Conservation (phyloP, 1,284 basidiomycete genomes). For the Heterobasidion occidentale region DNA sequence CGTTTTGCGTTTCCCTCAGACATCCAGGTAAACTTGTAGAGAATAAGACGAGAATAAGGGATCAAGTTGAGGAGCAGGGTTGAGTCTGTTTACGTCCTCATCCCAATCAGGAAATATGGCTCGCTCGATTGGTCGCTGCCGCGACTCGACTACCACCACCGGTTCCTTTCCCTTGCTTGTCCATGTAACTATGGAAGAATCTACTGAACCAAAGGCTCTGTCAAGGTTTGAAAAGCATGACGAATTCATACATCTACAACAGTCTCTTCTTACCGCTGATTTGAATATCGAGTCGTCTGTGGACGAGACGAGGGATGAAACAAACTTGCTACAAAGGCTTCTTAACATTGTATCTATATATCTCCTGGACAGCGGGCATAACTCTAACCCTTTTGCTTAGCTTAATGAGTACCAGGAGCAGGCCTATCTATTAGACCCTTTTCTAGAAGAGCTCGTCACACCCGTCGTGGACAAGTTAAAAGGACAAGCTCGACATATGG, state of each 20-base stretch:
- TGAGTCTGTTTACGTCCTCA: too few relatives aligned
- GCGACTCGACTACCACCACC: too few relatives aligned
- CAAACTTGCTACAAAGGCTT: conserved; percentile 32
- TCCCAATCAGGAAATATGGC: too few relatives aligned
- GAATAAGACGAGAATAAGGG: too few relatives aligned
- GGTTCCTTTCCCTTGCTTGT: not conserved
- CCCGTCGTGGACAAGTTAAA: conserved; percentile 73
- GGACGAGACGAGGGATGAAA: conserved; percentile 42
- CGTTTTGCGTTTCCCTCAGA: not conserved
- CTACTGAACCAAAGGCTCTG: conserved; percentile 33
- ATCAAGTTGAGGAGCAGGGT: too few relatives aligned
- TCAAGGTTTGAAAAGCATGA: conserved; percentile 54
- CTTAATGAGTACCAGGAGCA: conserved; percentile 91
- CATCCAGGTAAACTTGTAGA: not conserved
- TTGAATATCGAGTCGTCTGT: conserved; percentile 33
- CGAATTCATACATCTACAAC: conserved; percentile 50
- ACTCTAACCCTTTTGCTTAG: conserved; percentile 32
- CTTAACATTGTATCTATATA: conserved; percentile 32
- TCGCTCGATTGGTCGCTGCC: too few relatives aligned
- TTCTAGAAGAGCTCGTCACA: conserved; percentile 74
- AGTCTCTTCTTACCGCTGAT: conserved; percentile 43
- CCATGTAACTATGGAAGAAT: conserved; percentile 6
- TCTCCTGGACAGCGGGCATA: not conserved
- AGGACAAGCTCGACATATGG: conserved; percentile 41
- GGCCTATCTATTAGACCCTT: conserved; percentile 92